Evolutionary conservation across 2,329 filamentous ascomycete species (phyloP).

Genomic region (Thermothelomyces thermophilus): DNA sequence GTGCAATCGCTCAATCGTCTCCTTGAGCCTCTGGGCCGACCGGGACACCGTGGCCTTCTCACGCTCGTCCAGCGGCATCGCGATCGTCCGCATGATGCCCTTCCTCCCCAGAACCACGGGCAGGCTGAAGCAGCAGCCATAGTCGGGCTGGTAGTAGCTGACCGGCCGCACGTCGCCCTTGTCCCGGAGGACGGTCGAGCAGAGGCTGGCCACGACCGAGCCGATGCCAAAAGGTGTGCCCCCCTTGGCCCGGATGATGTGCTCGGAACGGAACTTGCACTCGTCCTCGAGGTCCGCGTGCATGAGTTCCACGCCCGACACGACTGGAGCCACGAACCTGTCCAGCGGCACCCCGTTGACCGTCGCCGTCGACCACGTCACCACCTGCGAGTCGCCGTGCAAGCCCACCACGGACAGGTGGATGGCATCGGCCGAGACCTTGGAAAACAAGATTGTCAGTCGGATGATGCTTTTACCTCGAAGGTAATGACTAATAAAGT

Average conservation of each 20-base stretch:
- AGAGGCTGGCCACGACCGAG: conserved; percentile 41
- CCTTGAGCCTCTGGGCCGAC: conserved; percentile 7
- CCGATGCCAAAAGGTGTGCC: conserved; percentile 45
- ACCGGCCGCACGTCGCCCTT: conserved; percentile 40
- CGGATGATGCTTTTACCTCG: too few relatives aligned
- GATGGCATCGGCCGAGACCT: conserved; percentile 12
- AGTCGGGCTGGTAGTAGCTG: conserved; percentile 42
- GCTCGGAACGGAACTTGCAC: conserved; percentile 40
- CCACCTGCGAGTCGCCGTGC: conserved; percentile 8
- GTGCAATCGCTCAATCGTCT: background rate
- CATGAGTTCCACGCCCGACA: conserved; percentile 21
- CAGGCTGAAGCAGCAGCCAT: conserved; percentile 43
- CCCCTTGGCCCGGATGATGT: conserved; percentile 44
- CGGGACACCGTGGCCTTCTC: conserved; percentile 3
- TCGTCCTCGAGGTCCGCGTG: conserved; percentile 35
- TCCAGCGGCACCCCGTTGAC: conserved; percentile 13
- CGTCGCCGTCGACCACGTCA: conserved; percentile 14
- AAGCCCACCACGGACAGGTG: conserved; percentile 12
- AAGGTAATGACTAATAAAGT: too few relatives aligned
- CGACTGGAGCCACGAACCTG: background rate
- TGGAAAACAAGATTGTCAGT: too few relatives aligned
- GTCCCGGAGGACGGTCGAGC: conserved; percentile 44
- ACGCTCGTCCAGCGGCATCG: conserved; percentile 6
- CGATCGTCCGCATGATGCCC: conserved; percentile 35
- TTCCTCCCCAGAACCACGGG: conserved; percentile 42